Evolutionary conservation across 768 basidiomycete genomes (phyloP).

Genomic region (Vishniacozyma victoriae): DNA sequence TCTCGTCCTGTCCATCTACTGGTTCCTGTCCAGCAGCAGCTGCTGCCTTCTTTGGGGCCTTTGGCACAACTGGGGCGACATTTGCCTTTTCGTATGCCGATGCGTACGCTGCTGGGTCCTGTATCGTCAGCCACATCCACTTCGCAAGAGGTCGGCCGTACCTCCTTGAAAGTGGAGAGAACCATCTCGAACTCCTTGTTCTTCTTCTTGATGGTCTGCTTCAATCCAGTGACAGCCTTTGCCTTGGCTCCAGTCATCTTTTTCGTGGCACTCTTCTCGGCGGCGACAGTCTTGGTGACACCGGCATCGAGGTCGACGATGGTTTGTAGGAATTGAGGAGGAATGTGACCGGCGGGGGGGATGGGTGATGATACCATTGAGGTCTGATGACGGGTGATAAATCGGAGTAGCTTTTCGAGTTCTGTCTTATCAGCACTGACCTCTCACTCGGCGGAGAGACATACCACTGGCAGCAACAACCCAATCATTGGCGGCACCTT

Average conservation of each 20-base stretch:
- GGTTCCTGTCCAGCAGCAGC: constrained; percentile 23
- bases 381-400: constrained; percentile 68
- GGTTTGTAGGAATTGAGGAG: constrained; percentile 49
- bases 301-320: constrained; percentile 63
- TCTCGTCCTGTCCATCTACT: constrained; percentile 49
- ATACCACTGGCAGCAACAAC: constrained; percentile 78
- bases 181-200: constrained; percentile 80
- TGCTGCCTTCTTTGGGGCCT: constrained; percentile 49
- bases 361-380: constrained; percentile 83
- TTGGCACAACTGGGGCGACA: constrained; percentile 47
- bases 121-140: neutral
- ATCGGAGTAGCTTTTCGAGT: constrained; percentile 88
- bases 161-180: constrained; percentile 70
- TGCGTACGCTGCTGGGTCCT: constrained; percentile 88
- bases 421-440: constrained; percentile 53
- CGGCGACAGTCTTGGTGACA: constrained; percentile 64
- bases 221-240: constrained; percentile 92
- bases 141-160: constrained; percentile 47
- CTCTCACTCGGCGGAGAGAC: constrained; percentile 25
- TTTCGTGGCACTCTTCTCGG: constrained; percentile 89
- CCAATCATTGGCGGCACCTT: constrained; percentile 74
- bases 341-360: constrained; percentile 72
- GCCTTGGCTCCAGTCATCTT: constrained; percentile 91
- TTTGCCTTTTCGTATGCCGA: constrained; percentile 57
- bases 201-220: constrained; percentile 91